phyloP scores from a whole-genome alignment of 1,284 basidiomycete genomes.

The Pterula multifida region DNA sequence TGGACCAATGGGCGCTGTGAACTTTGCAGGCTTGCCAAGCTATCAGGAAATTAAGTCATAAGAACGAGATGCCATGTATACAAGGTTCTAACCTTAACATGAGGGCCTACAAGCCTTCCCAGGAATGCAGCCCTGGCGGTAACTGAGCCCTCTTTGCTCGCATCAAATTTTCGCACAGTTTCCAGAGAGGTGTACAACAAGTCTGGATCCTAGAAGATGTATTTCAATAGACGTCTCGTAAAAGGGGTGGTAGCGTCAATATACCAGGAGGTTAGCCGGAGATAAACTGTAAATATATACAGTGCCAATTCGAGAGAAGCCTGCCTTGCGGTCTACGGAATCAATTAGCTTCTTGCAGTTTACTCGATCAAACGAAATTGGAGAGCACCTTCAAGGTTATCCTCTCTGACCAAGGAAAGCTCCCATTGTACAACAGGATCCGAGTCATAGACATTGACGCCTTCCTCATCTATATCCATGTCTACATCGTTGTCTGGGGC shows the following conservation, averaged over 20 bases:
- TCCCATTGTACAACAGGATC: background rate
- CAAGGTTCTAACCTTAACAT: conserved; percentile 26
- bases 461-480: background rate
- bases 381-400: background rate
- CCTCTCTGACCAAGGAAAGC: background rate
- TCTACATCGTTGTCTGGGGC: background rate
- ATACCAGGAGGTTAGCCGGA: background rate
- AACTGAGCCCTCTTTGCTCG: conserved; percentile 25
- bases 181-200: conserved; percentile 40
- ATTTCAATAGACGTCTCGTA: background rate
- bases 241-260: background rate
- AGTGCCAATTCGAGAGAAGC: background rate
- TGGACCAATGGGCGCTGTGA: conserved; percentile 8
- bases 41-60: conserved; percentile 10
- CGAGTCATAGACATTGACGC: background rate
- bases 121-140: conserved; percentile 23
- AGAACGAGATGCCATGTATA: conserved; percentile 8
- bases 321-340: background rate
- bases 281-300: background rate
- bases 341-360: background rate
- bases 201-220: conserved; percentile 40
- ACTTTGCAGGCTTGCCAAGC: conserved; percentile 2
- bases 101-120: conserved; percentile 26
- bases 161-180: conserved; percentile 36
- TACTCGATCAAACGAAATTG: background rate